Conservation (phyloP, 306 rosid genomes). For the Glycyrrhiza uralensis region DNA sequence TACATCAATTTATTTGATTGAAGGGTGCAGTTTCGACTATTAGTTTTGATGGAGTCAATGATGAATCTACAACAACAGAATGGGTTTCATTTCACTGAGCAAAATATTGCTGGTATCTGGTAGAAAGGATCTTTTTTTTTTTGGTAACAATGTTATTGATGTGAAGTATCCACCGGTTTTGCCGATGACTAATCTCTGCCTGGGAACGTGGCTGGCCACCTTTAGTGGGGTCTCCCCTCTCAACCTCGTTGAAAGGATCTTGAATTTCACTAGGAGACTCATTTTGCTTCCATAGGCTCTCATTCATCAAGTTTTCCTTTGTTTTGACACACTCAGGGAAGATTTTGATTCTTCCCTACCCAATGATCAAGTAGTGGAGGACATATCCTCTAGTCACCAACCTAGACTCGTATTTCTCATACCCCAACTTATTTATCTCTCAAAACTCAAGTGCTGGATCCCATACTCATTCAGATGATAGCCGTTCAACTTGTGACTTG, state of each 20-base stretch:
- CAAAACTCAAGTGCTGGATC: conserved; percentile 55
- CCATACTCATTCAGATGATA: conserved; percentile 45
- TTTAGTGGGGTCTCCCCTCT: too few relatives aligned
- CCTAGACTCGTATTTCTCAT: conserved; percentile 70
- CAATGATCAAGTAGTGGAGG: conserved; percentile 27
- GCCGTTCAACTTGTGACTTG: conserved; percentile 39
- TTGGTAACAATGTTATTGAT: too few relatives aligned
- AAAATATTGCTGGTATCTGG: conserved; percentile 26
- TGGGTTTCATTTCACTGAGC: conserved; percentile 26
- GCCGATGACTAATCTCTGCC: too few relatives aligned
- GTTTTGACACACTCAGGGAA: conserved; percentile 37
- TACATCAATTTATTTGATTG: background rate
- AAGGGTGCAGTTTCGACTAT: background rate
- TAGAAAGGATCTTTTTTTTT: too few relatives aligned
- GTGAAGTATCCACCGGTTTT: too few relatives aligned
- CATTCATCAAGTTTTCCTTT: conserved; percentile 44
- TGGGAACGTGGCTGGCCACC: too few relatives aligned
- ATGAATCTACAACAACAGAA: conserved; percentile 31
- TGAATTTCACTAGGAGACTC: conserved; percentile 34
- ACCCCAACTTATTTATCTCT: conserved; percentile 72
- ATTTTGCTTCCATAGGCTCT: too few relatives aligned
- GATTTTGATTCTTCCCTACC: conserved; percentile 42
- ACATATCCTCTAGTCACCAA: conserved; percentile 38
- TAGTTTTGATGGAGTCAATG: background rate
- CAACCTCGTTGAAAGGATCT: too few relatives aligned